These are phyloP conservation scores for Picochlorum sp. DNA, from an alignment of 139 green algal genomes.

Conservation along the genomic window DNA sequence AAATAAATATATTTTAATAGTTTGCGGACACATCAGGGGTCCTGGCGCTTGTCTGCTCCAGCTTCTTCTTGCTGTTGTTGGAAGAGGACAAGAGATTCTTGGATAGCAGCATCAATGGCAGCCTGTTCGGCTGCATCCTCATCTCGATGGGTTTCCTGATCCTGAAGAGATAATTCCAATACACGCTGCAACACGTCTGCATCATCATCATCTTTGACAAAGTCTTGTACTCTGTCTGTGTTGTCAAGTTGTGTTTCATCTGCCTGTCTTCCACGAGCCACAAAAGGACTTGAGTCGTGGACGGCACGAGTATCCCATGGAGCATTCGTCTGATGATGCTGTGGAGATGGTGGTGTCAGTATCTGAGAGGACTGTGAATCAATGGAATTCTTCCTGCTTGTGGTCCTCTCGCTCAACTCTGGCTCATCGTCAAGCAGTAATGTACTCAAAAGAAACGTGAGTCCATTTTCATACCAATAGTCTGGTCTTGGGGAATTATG, in stretches of 20 bases:
- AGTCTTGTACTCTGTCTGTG: background rate
- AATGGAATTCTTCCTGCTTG: no score
- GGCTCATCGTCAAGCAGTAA: background rate
- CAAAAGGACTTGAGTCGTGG: background rate
- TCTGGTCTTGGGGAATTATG: slow-evolving; percentile 74
- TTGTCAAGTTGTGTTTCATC: no score
- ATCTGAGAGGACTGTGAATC: slow-evolving; percentile 19
- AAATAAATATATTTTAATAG: no score
- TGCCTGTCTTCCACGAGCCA: background rate
- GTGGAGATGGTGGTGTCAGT: slow-evolving; percentile 24
- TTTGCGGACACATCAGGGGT: no score
- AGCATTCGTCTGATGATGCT: background rate
- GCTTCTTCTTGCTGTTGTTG: background rate
- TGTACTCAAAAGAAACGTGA: slow-evolving; percentile 66
- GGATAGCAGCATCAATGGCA: slow-evolving; percentile 10
- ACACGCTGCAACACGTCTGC: slow-evolving; percentile 22
- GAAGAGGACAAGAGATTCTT: slow-evolving; percentile 5
- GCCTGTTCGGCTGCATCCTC: background rate
- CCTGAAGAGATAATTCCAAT: slow-evolving; percentile 15
- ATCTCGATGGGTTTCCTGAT: background rate
- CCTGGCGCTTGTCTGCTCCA: no score
- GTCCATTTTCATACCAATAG: slow-evolving; percentile 76
- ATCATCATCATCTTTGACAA: background rate
- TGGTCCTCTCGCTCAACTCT: background rate
- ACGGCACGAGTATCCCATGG: slow-evolving; percentile 4